Evolutionary conservation across 1,139 yeast genomes (phyloP).

Genomic region (Saccharomyces hybrid): DNA sequence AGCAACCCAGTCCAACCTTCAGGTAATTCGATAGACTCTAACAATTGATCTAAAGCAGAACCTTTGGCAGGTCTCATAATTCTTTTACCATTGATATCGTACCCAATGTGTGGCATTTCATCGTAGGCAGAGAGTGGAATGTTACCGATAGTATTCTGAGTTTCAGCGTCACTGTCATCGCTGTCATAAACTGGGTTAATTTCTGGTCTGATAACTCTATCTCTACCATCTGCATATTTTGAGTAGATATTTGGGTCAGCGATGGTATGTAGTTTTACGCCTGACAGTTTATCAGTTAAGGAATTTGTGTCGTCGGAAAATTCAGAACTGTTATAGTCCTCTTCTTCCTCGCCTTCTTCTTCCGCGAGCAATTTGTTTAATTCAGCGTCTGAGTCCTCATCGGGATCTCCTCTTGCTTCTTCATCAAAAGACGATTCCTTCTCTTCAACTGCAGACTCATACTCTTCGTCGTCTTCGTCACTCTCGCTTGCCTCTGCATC

Average conservation of each 20-base stretch:
- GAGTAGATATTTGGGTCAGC: conserved; percentile 42
- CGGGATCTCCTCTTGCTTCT: conserved; percentile 16
- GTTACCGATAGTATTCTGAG: conserved; percentile 84
- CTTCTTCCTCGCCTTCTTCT: conserved; percentile 35
- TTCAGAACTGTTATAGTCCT: conserved; percentile 29
- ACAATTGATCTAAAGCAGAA: conserved; percentile 80
- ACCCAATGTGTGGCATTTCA: conserved; percentile 95
- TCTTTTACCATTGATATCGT: conserved; percentile 93
- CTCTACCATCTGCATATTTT: conserved; percentile 71
- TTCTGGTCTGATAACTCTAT: conserved; percentile 74
- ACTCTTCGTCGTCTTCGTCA: conserved; percentile 22
- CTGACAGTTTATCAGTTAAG: conserved; percentile 51
- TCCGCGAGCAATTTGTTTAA: conserved; percentile 51
- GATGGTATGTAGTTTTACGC: conserved; percentile 45
- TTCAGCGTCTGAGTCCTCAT: conserved; percentile 51
- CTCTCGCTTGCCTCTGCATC: conserved; percentile 28
- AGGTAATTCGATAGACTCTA: conserved; percentile 87
- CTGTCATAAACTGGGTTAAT: conserved; percentile 88
- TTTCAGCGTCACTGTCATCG: conserved; percentile 86
- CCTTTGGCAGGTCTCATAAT: conserved; percentile 99
- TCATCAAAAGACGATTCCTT: conserved; percentile 5
- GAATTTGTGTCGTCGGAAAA: conserved; percentile 38
- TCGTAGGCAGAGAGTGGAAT: conserved; percentile 91
- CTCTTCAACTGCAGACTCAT: conserved; percentile 18
- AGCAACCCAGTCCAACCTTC: conserved; percentile 98